Percentiles rank a stretch among this genome's conserved stretches.
Evolutionary conservation across 176 grass and related monocot species (phyloP).

Genomic region (Carex littledalei): DNA sequence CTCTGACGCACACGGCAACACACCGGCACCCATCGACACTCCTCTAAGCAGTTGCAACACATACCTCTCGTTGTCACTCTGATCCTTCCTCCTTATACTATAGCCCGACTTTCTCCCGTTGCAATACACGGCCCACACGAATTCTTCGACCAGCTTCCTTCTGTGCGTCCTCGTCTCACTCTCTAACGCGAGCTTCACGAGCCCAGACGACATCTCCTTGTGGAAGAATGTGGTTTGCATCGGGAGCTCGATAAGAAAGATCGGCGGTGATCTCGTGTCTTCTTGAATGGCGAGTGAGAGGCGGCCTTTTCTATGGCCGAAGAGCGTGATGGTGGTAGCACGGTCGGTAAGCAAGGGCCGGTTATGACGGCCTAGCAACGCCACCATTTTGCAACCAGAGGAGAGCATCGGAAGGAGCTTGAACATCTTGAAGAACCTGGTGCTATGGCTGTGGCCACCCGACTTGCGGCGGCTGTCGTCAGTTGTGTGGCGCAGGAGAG

Average conservation of each 20-base stretch:
- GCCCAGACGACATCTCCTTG: conserved; percentile 72
- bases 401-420: conserved; percentile 91
- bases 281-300: conserved; percentile 81
- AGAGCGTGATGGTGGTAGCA: conserved; percentile 72
- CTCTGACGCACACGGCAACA: conserved; percentile 61
- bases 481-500: conserved; percentile 54
- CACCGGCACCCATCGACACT: conserved; percentile 92
- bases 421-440: conserved; percentile 79
- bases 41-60: conserved; percentile 79
- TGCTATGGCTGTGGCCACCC: not conserved
- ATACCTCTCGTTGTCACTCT: conserved; percentile 67
- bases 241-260: conserved; percentile 83
- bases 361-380: conserved; percentile 60
- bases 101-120: conserved; percentile 91
- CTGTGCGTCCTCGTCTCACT: conserved; percentile 79
- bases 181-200: conserved; percentile 85
- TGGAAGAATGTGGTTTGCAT: conserved; percentile 69
- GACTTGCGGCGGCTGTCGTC: conserved; percentile 50
- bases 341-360: conserved; percentile 65
- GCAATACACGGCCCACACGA: conserved; percentile 95
- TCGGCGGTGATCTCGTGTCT: conserved; percentile 71
- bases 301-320: conserved; percentile 62
- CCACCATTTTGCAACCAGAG: conserved; percentile 96
- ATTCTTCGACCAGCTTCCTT: conserved; percentile 73
- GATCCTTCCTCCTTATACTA: conserved; percentile 76